Evolutionary conservation across 108 stramenopile species (phyloP), one percentile per base, ranked within the genome.

Genomic region (Chaetoceros tenuissimus): DNA sequence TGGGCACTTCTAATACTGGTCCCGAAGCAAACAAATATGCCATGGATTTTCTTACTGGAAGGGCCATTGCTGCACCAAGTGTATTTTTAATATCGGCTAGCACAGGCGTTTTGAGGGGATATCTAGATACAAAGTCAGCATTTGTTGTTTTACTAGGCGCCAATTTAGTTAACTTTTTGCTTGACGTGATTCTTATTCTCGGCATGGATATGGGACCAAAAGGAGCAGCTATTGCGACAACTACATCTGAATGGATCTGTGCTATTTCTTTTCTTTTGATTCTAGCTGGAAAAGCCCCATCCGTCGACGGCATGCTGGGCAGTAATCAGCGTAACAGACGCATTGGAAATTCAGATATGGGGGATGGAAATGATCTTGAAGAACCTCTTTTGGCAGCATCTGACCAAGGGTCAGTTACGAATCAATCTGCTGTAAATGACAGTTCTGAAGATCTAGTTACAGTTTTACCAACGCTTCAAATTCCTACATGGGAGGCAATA

Each of bases 151-250:
- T 88, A 53, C 55, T 78, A 8, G 68, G 77, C 22, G 82, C 82
- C 30, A 92, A 92, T 60, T 10, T 75, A 2, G 54, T 92, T 17
- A 92, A 92, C 57, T 67, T 92, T 25, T 34, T 59, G 1, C 64
- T 92, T 31, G 90, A 92, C 63, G 60, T 86, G 23, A 52, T 81
- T 3, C 60, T 88, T 20, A 85, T 92, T 46, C 72, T 54, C 2
- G 63, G 61, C 19, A 45, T 60, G 22, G 70, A 68, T n/a, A 59
- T 86, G 64, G 87, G 90, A 18, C 87, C 87, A 8, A 56, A 60
- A 34, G 90, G 90, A 25, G 90, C 87, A 1, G 87, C 85, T 10
- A 86, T 92, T 63, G 90, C 90, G 10, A 92, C 90, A 1, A 92
- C 87, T 1, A 68, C 74, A 13, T 86, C 90, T 0, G 90, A 92